phyloP scores from a whole-genome alignment of 305 asterid genomes.

The Striga hermonthica region DNA sequence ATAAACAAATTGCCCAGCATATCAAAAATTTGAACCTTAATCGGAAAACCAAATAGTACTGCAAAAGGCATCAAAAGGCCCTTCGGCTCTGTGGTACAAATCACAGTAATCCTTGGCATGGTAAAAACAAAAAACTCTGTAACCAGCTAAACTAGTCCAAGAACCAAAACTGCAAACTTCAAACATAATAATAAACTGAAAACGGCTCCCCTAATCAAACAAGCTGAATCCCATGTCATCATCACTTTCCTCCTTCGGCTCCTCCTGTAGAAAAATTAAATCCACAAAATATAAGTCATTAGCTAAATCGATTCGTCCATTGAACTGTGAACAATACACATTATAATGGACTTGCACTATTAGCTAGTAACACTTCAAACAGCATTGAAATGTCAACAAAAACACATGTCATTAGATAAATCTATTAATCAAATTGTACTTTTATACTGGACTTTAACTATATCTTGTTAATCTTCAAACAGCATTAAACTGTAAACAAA shows the following conservation, averaged over 20 bases:
- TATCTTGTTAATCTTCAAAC: background rate
- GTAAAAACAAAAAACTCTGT: too few species aligned
- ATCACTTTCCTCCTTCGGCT: conserved; percentile 50
- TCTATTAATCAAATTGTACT: too few species aligned
- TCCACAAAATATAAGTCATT: background rate
- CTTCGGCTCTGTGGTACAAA: too few species aligned
- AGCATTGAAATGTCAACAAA: background rate
- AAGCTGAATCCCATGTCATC: conserved; percentile 48
- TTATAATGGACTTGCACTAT: background rate
- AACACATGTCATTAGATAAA: background rate
- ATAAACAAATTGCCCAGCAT: too few species aligned
- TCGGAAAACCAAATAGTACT: too few species aligned
- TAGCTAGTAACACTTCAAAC: background rate
- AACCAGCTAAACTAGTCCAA: too few species aligned
- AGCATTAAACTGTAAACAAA: background rate
- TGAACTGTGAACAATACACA: background rate
- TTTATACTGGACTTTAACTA: background rate
- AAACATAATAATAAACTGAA: too few species aligned
- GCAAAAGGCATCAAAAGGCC: too few species aligned
- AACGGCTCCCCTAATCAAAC: conserved; percentile 36
- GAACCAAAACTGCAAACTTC: too few species aligned
- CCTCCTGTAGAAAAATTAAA: conserved; percentile 32
- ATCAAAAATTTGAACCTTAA: too few species aligned
- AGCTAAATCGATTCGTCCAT: background rate
- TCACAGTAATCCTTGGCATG: too few species aligned